Base-by-base conservation (phyloP, 2,329 filamentous ascomycete species). In the Byssochlamys sp. region DNA sequence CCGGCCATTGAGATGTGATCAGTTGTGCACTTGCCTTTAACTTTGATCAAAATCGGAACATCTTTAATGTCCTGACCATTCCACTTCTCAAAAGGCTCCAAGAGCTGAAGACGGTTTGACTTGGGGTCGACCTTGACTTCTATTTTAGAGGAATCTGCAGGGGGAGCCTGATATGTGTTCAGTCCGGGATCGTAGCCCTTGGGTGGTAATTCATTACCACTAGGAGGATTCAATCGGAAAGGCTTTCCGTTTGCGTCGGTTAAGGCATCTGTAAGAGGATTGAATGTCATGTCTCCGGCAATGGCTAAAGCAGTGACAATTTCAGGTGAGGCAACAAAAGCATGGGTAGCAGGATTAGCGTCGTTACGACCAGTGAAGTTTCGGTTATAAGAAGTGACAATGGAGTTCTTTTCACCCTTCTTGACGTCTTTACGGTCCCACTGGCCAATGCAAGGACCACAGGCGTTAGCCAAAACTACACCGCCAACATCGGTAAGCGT, bases 321-420 rank as follows among this genome's bases (percentile, higher is more conserved):
- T 73, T 96, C 91, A 57, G 91, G 91, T 5, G 90, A 95, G 63
- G 91, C 87, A 65, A 95, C 91, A 75, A 96, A 96, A 58, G 90
- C 90, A 81, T 95, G 91, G 55, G 91, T 96, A 57, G 90, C 90
- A 48, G 91, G 91, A 82, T 96, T 97, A 65, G 89, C 91, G 67
- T 96, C 91, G 76, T 97, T 97, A 73, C 94, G 90, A 65, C 92
- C 92, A 61, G 92, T 97, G 81, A 99, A 97, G 86, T 99, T 97
- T 78, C 94, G 91, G 88, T 99, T 99, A 87, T 96, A 99, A 27
- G 94, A 97, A 52, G 91, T 96, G 73, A 99, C 81, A 75, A 99
- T 99, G 5, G 91, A 95, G 86, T 99, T 99, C 69, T 91, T 81
- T 68, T 89, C 86, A 65, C 92, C 92, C 84, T 97, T 96, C 83